Evolutionary conservation across 208 protist species (phyloP).

Genomic region (Wallacemonas sp.): DNA sequence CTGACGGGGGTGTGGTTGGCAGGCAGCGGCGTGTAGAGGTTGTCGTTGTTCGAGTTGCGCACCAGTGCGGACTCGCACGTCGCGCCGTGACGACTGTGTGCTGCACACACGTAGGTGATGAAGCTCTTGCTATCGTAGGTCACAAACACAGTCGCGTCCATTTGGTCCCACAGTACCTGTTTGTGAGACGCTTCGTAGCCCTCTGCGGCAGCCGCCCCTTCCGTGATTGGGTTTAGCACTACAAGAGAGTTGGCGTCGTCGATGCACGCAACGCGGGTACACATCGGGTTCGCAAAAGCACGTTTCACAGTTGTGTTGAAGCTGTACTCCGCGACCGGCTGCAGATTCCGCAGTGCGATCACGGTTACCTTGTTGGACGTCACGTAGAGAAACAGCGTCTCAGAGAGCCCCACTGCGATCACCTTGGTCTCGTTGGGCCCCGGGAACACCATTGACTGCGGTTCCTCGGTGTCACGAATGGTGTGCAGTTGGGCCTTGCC

Average conservation of each 20-base stretch:
- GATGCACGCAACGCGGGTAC: constrained; percentile 92
- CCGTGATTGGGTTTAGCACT: constrained; percentile 93
- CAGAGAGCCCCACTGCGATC: constrained; percentile 84
- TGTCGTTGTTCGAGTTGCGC: constrained; percentile 52
- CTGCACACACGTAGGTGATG: constrained; percentile 88
- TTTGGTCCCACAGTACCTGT: constrained; percentile 91
- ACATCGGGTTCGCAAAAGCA: constrained; percentile 85
- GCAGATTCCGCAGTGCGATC: constrained; percentile 85
- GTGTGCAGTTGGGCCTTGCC: constrained; percentile 85
- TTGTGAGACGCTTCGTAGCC: constrained; percentile 62
- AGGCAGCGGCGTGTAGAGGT: constrained; percentile 74
- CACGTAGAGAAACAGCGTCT: constrained; percentile 94
- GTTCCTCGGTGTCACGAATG: constrained; percentile 45
- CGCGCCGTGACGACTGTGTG: constrained; percentile 87
- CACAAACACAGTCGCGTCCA: constrained; percentile 90
- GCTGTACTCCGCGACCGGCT: constrained; percentile 83
- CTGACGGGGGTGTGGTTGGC: constrained; percentile 71
- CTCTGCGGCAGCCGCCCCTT: constrained; percentile 74
- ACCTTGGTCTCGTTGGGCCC: constrained; percentile 60
- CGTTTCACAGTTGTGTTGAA: constrained; percentile 60
- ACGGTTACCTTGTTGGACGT: constrained; percentile 75
- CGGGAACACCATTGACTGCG: constrained; percentile 50
- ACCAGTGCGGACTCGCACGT: constrained; percentile 81
- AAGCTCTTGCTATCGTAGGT: constrained; percentile 69
- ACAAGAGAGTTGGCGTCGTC: constrained; percentile 82